Percentiles rank a stretch among this genome's conserved stretches.
These are phyloP conservation scores for Pichia occidentalis DNA, from an alignment of 805 yeast species.

Conservation along the genomic window DNA sequence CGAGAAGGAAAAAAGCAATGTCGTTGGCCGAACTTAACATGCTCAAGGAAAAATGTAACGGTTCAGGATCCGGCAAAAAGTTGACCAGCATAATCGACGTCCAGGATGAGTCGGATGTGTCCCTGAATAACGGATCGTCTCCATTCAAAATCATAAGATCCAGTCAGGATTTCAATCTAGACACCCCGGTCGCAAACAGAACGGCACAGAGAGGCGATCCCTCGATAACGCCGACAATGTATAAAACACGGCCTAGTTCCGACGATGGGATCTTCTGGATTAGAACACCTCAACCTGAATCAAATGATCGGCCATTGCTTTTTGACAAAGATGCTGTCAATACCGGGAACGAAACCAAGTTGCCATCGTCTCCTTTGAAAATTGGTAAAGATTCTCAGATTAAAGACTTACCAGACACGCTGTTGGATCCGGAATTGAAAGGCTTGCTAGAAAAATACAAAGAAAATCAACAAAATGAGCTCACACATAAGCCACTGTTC, in stretches of 20 bases:
- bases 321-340: not conserved
- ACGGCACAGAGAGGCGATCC: not conserved
- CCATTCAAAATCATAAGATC: slow-evolving; percentile 11
- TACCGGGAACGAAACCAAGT: slow-evolving; percentile 4
- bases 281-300: slow-evolving; percentile 30
- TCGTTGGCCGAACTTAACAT: slow-evolving; percentile 4
- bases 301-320: too few relatives aligned
- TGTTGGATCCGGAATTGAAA: slow-evolving; percentile 26
- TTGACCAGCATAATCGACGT: slow-evolving; percentile 3
- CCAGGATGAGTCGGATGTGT: slow-evolving; percentile 5
- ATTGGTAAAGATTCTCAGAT: slow-evolving; percentile 10
- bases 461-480: slow-evolving; percentile 16
- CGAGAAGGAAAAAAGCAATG: slow-evolving; percentile 5
- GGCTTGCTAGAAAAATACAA: slow-evolving; percentile 36
- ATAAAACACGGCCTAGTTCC: slow-evolving; percentile 21
- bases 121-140: slow-evolving; percentile 4
- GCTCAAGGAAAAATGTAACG: slow-evolving; percentile 1
- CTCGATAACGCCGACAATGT: slow-evolving; percentile 2
- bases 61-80: not conserved
- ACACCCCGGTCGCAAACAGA: not conserved
- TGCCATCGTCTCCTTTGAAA: slow-evolving; percentile 41
- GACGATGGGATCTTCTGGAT: slow-evolving; percentile 38
- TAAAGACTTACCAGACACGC: slow-evolving; percentile 16
- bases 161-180: slow-evolving; percentile 12
- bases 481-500: slow-evolving; percentile 6